Conservation (phyloP, 306 rosid genomes). For the Prosopis cineraria region DNA sequence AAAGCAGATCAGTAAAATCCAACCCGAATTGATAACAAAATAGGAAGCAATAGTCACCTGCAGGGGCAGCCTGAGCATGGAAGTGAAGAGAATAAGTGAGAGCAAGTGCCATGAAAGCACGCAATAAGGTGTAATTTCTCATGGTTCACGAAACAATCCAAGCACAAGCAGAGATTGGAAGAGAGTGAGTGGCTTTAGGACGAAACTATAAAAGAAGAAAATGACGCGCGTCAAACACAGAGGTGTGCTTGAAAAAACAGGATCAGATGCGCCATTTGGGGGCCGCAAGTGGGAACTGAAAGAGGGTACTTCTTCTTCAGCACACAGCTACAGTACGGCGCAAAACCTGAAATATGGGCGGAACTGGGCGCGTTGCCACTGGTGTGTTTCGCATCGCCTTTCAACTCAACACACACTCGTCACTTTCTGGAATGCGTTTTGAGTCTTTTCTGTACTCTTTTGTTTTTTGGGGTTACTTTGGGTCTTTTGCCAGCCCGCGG, state of each 20-base stretch:
- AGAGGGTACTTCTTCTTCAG: constrained; percentile 23
- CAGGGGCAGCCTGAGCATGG: constrained; percentile 80
- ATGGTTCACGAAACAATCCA: constrained; percentile 40
- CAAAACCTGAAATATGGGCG: neutral
- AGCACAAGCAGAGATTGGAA: neutral
- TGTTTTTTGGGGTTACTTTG: neutral
- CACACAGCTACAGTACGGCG: neutral
- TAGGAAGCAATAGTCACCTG: constrained; percentile 55
- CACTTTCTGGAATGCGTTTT: constrained; percentile 11
- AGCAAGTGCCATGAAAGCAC: constrained; percentile 40
- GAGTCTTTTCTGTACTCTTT: neutral
- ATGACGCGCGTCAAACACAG: constrained; percentile 5
- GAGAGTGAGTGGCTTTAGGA: neutral
- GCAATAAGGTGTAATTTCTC: constrained; percentile 51
- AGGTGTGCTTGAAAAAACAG: neutral
- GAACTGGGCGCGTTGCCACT: too few relatives aligned
- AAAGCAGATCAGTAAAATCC: constrained; percentile 30
- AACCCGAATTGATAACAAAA: constrained; percentile 18
- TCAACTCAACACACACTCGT: neutral
- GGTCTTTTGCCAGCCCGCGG: constrained; percentile 20
- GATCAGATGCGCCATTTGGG: neutral
- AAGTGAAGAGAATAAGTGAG: constrained; percentile 47
- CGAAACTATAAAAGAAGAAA: constrained; percentile 18
- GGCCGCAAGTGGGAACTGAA: neutral
- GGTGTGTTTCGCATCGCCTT: neutral